Percentiles rank a stretch among this genome's conserved stretches.
Conservation (phyloP, 345 rosid species). For the Citrus maxima region DNA sequence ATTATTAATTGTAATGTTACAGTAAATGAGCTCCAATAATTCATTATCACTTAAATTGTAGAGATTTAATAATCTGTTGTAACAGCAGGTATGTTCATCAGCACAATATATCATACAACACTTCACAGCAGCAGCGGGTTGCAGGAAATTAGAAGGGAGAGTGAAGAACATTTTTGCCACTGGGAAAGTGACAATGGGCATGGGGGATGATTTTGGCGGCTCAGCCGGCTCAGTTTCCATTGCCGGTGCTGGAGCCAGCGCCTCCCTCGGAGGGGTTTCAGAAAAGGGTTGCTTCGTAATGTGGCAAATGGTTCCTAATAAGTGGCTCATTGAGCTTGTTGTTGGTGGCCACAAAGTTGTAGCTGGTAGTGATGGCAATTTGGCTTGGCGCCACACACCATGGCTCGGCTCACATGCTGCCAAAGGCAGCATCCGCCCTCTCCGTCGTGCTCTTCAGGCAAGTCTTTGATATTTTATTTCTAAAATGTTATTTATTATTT, state of each 20-base stretch:
- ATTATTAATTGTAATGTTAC: too few relatives aligned
- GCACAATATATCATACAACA: slow-evolving; percentile 95
- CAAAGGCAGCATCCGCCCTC: slow-evolving; percentile 81
- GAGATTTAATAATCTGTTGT: background rate
- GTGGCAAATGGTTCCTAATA: slow-evolving; percentile 97
- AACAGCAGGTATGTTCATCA: slow-evolving; percentile 74
- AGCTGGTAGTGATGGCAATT: slow-evolving; percentile 82
- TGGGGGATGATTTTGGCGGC: slow-evolving; percentile 62
- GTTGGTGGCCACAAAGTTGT: slow-evolving; percentile 71
- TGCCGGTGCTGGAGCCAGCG: slow-evolving; percentile 14
- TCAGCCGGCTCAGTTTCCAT: slow-evolving; percentile 28
- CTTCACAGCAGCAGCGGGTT: slow-evolving; percentile 92
- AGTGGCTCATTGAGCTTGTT: slow-evolving; percentile 88
- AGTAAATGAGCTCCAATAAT: too few relatives aligned
- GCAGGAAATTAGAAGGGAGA: slow-evolving; percentile 62
- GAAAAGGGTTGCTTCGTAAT: slow-evolving; percentile 92
- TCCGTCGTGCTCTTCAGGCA: slow-evolving; percentile 91
- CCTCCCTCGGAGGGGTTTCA: slow-evolving; percentile 22
- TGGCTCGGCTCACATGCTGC: slow-evolving; percentile 92
- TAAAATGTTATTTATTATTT: background rate
- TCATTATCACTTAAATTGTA: too few relatives aligned
- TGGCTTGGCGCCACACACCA: slow-evolving; percentile 95
- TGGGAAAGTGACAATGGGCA: slow-evolving; percentile 79
- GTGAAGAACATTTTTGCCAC: slow-evolving; percentile 79
- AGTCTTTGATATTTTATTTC: slow-evolving; percentile 13